These are phyloP conservation scores for Ampelomyces quisqualis DNA, from an alignment of 2,329 filamentous ascomycete species.

Conservation along the genomic window DNA sequence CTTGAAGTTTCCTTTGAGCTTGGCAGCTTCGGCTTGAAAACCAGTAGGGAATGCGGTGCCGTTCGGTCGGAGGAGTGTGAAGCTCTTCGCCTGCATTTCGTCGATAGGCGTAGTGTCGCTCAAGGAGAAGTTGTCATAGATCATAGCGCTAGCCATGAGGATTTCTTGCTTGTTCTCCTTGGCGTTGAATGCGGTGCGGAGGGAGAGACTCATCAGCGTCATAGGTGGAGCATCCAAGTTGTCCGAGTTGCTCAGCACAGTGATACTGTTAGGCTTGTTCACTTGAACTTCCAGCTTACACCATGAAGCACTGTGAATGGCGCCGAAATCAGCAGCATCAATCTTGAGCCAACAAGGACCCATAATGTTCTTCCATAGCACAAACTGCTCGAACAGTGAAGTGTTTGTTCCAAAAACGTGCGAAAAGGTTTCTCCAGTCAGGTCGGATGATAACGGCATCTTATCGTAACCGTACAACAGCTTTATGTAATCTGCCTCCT, in stretches of 20 bases:
- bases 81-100: conserved; percentile 83
- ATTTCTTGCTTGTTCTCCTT: conserved; percentile 98
- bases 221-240: conserved; percentile 80
- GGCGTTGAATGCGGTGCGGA: conserved; percentile 84
- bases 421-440: conserved; percentile 84
- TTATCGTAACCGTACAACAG: conserved; percentile 94
- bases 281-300: conserved; percentile 92
- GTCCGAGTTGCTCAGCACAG: conserved; percentile 72
- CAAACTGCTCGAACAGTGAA: conserved; percentile 94
- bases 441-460: conserved; percentile 67
- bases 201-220: conserved; percentile 91
- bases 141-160: conserved; percentile 81
- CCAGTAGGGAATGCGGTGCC: conserved; percentile 76
- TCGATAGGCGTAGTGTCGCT: conserved; percentile 86
- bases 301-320: conserved; percentile 90
- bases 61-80: conserved; percentile 85
- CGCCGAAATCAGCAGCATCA: conserved; percentile 76
- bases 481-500: conserved; percentile 88
- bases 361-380: conserved; percentile 99
- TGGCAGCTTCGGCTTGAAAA: conserved; percentile 76
- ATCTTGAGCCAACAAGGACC: conserved; percentile 97
- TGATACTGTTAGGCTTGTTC: conserved; percentile 73
- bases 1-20: conserved; percentile 74
- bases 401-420: conserved; percentile 93
- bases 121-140: conserved; percentile 88